Base-by-base conservation (phyloP, 495 filamentous ascomycete species). In the Glutinoglossum americanum region DNA sequence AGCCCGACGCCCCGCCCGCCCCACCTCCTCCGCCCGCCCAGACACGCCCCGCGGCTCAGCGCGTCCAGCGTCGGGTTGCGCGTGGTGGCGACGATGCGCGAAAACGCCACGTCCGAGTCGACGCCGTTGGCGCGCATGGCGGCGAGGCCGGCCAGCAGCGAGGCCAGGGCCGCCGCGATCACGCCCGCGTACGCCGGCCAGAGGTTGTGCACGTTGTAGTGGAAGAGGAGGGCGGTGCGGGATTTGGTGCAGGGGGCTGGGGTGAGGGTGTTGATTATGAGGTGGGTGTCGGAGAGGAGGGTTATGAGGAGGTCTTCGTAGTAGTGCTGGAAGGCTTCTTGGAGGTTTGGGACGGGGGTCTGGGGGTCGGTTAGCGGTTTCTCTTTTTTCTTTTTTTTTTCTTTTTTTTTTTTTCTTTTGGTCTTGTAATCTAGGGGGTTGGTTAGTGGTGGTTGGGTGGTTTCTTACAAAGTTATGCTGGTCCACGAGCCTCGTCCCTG, bases 71-170 rank as follows among this genome's bases (percentile, higher is more conserved):
- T 59, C 28, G 30, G 37, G 30, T 63, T 63, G 13, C 62, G 32
- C 10, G 60, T 61, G 0, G 62, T 60, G 19, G 60, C 62, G 54
- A 63, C 51, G 27, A 63, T 63, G 8, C 62, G 56, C 17, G 57
- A 59, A 37, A 61, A 61, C 1, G 54, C 49, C 21, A 60, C 54
- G 1, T 49, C 54, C 26, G 60, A 63, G 3, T 59, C 57, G 0
- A 59, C 61, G 6, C 62, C 62, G 23, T 63, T 59, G 28, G 57
- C 15, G 25, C 41, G 55, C 19, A 63, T 60, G 11, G 59, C 56
- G 51, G 45, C 54, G 1, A 54, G 30, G 15, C 61, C 61, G 13
- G 59, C 28, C 21, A 61, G 11, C 0, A 63, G 53, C 37, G 48
- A 63, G 25, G 30, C 35, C 10, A 45, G 41, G 41, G 41, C 19